Base-by-base conservation (phyloP, 257 asterid species). In the Solanum gracilifrons region DNA sequence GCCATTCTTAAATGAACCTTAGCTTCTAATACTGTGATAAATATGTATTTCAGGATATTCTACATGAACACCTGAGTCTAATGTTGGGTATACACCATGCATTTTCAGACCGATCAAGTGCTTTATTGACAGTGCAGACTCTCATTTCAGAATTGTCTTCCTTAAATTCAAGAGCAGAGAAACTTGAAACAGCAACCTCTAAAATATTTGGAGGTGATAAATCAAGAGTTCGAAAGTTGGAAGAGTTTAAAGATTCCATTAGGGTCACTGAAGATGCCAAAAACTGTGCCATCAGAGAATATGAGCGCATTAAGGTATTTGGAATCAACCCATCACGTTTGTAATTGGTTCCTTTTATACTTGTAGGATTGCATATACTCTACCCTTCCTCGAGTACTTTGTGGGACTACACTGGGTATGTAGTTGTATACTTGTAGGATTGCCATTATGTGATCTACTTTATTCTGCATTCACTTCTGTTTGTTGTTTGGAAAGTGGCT, bases 51-150 rank as follows among this genome's bases (percentile, higher is more conserved):
- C 94, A 97, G 99, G 99, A 96, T 89, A 88, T 93, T 6, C 85
- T 97, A 76, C 99, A 95, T 64, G 99, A 94, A 76, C 93, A 97
- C 89, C 89, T 97, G 99, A 97, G 98, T 85, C 88, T 96, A 93
- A 94, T 97, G 97, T 91, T 95, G 88, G 93, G 97, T 48, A 94
- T 91, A 72, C 98, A 92, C 87, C 90, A 83, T 91, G 99, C 99
- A 76, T 95, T 95, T 91, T 89, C 99, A 37, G 99, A 97, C 89
- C 98, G 99, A 84, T 95, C 99, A 84, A 96, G 94, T 91, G 99
- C 99, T 87, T 90, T 97, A 87, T 92, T 96, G 92, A 96, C 98
- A 51, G 93, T 96, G 88, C 99, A 96, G 95, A 96, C 99, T 72
- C 99, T 97, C 88, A 79, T 94, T 75, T 95, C 99, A 11, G 99